These are phyloP conservation scores for Colletotrichum acutatum DNA, from an alignment of 2,329 filamentous ascomycete species.

Conservation along the genomic window DNA sequence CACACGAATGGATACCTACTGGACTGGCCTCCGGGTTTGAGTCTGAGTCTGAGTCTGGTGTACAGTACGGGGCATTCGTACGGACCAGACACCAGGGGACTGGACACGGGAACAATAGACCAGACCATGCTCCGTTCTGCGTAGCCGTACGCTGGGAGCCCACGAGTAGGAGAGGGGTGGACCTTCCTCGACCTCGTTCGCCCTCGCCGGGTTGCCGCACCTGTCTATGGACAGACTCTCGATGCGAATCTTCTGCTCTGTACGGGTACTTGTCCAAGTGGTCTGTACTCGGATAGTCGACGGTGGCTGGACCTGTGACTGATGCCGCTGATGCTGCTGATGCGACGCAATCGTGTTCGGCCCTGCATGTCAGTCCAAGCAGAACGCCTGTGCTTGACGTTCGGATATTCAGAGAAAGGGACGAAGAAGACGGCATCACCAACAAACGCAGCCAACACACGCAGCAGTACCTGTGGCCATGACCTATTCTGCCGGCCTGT, in stretches of 20 bases:
- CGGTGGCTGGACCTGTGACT: not conserved
- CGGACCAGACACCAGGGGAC: conserved; percentile 17
- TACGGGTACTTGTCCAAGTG: not conserved
- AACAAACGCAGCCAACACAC: not conserved
- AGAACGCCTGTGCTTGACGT: conserved; percentile 16
- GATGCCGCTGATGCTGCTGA: not conserved
- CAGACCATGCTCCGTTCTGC: not conserved
- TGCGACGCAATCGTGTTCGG: conserved; percentile 21
- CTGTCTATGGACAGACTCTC: not conserved
- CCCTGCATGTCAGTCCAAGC: conserved; percentile 24
- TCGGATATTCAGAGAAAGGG: conserved; percentile 1
- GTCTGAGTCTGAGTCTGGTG: not conserved
- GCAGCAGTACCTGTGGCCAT: not conserved
- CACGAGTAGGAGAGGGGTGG: conserved; percentile 1
- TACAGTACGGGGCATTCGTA: not conserved
- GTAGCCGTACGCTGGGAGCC: not conserved
- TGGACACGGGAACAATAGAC: not conserved
- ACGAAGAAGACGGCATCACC: not conserved
- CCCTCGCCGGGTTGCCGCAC: not conserved
- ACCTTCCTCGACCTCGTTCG: conserved; percentile 11
- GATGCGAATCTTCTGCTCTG: not conserved
- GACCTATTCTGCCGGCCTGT: not conserved
- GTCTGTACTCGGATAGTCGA: not conserved
- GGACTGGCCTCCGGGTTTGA: too few species aligned
- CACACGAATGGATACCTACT: too few species aligned